Base-by-base conservation (phyloP, 306 rosid genomes). In the Hylodesmum podocarpum region DNA sequence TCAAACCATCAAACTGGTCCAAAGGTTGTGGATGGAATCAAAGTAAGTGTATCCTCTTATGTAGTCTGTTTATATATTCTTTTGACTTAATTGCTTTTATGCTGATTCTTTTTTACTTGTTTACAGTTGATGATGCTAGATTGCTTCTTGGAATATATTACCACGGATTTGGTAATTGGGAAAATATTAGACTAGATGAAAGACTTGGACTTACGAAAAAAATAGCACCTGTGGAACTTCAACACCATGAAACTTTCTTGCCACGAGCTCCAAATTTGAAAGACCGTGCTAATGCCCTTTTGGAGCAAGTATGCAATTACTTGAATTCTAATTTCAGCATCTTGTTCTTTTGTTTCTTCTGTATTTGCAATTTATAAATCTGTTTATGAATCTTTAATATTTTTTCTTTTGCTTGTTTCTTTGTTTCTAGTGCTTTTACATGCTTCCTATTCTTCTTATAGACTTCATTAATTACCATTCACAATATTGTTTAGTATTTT, bases 21-120 rank as follows among this genome's bases (percentile, higher is more conserved):
- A 96, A 96, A 87, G 99, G 99, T 66, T 96, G 99, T 73, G 99
- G 99, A 65, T 96, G 99, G 99, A 96, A 96, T 89, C 98, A 89
- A 78, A 79, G 99, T 96, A 96, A 50, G 99, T 88, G 73, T 78
- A 66, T 64, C 83, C 69, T 37, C 82, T 69, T 31, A n/a, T 28
- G 57, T 21, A 43, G 70, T 74, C 74, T 59, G 16, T 76, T 67
- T 31, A 22, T 85, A 31, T 68, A 49, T 66, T 41, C 46, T 33
- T 14, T 9, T 36, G 24, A 49, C 28, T 55, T 73, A 31, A 27
- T 73, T 70, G 25, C 64, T 83, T 10, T 31, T 62, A 31, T 70
- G 81, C 63, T 76, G 75, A 80, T 73, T 62, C 21, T 65, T 44
- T 21, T 53, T 29, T 80, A 14, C 64, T 63, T 75, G 29, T 82